A percentile compares a stretch with the other conserved stretches of the same genome.
phyloP scores from a whole-genome alignment of 768 basidiomycete genomes.

The Suillus fuscotomentosus region DNA sequence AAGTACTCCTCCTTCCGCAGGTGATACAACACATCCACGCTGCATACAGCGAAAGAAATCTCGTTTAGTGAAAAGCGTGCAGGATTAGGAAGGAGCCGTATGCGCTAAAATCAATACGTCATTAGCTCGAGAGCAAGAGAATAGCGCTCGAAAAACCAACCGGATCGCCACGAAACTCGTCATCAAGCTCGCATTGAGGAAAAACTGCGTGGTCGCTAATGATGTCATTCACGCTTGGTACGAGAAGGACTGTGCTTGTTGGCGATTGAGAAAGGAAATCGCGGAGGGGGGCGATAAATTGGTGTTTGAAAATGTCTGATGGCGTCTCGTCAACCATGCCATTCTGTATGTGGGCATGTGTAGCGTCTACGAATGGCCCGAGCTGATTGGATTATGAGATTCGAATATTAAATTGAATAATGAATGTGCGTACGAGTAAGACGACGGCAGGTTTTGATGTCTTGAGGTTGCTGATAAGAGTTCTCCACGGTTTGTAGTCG shows the following conservation, averaged over 20 bases:
- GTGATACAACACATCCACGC: constrained; percentile 88
- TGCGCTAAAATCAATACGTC: constrained; percentile 46
- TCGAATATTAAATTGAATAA: constrained; percentile 2
- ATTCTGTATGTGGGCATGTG: constrained; percentile 68
- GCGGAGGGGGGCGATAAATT: constrained; percentile 58
- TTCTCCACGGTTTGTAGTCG: constrained; percentile 66
- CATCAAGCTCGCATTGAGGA: constrained; percentile 71
- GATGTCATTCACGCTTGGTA: constrained; percentile 84
- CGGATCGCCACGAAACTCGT: constrained; percentile 43
- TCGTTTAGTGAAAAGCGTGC: constrained; percentile 83
- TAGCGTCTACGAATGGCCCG: constrained; percentile 86
- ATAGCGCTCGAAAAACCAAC: constrained; percentile 36
- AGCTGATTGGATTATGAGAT: constrained; percentile 45
- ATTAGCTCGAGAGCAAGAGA: neutral
- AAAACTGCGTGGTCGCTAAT: constrained; percentile 78
- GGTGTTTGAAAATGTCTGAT: constrained; percentile 61
- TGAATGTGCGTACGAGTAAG: constrained; percentile 56
- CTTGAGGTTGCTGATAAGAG: constrained; percentile 61
- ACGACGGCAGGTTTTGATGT: constrained; percentile 69
- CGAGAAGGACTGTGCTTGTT: constrained; percentile 67
- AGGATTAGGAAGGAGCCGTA: constrained; percentile 85
- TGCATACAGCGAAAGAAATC: constrained; percentile 74
- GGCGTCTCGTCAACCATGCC: constrained; percentile 74
- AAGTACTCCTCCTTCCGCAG: constrained; percentile 81
- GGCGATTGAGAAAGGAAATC: constrained; percentile 61